Evolutionary conservation across 225 moss, liverwort and hornwort species (phyloP), one percentile per base, ranked within the genome.

Genomic region (Rhytidiadelphus loreus): DNA sequence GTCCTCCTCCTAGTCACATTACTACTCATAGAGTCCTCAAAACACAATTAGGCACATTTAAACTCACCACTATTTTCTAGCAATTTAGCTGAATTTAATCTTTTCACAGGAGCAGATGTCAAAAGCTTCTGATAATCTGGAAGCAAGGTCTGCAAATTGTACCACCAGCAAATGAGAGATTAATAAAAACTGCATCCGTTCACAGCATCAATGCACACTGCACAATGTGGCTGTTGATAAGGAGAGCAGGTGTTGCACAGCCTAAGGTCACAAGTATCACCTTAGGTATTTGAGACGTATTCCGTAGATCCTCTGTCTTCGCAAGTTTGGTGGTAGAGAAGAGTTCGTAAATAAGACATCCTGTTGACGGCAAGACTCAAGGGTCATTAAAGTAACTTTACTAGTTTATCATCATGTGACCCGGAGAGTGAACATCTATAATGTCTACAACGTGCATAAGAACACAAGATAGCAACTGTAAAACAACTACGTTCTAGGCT

Each of bases 111-210:
- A 64, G 95, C 85, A 64, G 98, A 96, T 53, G 96, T 95, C 68
- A 98, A 76, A 85, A 98, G 95, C 87, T 94, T 96, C 88, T 98
- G 98, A 90, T 98, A 98, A 70, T 97, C 95, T 84, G 96, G 97
- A 87, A 98, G 96, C 73, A 98, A 84, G 44, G 96, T 94, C 97
- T 98, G 92, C 63, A 87, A 86, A 68, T 75, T 62, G 82, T 33
- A 85, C 84, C 41, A 70, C 28, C 39, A 64, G 64, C 19, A 88
- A 32, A 81, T 81, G 44, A 30, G 81, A 81, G 44, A 80, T 60
- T 30, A 43, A 58, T 58, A 60, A 30, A 58, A 60, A 30, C 21
- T 81, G 44, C 29, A 59, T 66, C 35, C 59, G 41, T 74, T 89
- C 50, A 88, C 30, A 56, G 48, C 66, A 88, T 80, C 70, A 68